phyloP scores from a whole-genome alignment of 2,329 filamentous ascomycete species.

The Fusarium irregulare region DNA sequence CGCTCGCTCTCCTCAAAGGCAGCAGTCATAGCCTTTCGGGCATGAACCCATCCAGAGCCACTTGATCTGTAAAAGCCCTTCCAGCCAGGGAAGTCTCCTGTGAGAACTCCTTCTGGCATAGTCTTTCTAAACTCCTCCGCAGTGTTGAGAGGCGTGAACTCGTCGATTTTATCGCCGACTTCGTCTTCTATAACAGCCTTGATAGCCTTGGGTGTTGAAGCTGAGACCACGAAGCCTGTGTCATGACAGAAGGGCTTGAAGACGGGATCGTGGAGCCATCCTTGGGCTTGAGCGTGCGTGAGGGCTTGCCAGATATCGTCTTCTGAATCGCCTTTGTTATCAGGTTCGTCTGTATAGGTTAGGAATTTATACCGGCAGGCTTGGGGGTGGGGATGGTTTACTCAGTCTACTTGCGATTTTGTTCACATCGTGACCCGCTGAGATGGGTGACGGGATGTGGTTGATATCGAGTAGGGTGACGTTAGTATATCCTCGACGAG shows the following conservation, averaged over 20 bases:
- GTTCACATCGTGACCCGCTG: conserved; percentile 33
- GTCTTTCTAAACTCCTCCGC: conserved; percentile 25
- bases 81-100: conserved; percentile 26
- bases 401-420: conserved; percentile 25
- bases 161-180: conserved; percentile 12
- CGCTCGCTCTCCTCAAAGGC: conserved; percentile 27
- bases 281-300: conserved; percentile 5
- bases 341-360: background rate
- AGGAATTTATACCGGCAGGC: background rate
- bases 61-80: conserved; percentile 23
- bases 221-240: conserved; percentile 25
- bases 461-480: conserved; percentile 29
- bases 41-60: conserved; percentile 31
- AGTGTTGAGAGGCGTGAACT: conserved; percentile 18
- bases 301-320: conserved; percentile 15
- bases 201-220: conserved; percentile 18
- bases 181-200: conserved; percentile 24
- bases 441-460: conserved; percentile 27
- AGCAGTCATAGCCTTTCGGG: conserved; percentile 27
- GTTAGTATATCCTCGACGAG: conserved; percentile 25
- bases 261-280: conserved; percentile 24
- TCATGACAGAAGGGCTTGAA: conserved; percentile 27
- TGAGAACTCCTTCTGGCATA: conserved; percentile 27
- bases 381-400: background rate
- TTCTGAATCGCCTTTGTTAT: conserved; percentile 13